Evolutionary conservation across 2,329 filamentous ascomycete species (phyloP).

Genomic region (Podosphaera fusca): DNA sequence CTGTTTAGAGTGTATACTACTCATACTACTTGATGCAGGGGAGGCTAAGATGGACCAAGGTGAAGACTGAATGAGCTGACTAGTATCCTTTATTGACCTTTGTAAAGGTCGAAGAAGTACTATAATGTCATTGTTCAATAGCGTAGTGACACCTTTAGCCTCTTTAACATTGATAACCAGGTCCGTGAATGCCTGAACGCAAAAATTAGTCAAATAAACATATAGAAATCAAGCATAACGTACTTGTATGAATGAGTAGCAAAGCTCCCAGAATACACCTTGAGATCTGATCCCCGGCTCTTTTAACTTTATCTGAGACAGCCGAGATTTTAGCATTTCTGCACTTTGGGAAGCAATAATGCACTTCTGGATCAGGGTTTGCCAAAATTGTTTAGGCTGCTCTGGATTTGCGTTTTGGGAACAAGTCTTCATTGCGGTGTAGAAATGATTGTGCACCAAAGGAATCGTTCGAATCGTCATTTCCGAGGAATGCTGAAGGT

Average conservation of each 20-base stretch:
- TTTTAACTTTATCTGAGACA: conserved; percentile 64
- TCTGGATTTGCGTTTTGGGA: conserved; percentile 35
- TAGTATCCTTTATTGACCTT: conserved; percentile 59
- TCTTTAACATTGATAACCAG: conserved; percentile 37
- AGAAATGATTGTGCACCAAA: conserved; percentile 42
- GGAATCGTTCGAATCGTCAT: conserved; percentile 51
- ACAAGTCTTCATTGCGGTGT: conserved; percentile 36
- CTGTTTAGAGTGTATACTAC: conserved; percentile 10
- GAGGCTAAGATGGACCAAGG: conserved; percentile 32
- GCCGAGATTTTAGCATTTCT: conserved; percentile 44
- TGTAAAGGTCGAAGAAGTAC: conserved; percentile 59
- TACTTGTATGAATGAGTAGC: conserved; percentile 44
- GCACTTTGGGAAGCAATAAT: conserved; percentile 48
- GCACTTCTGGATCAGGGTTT: conserved; percentile 47
- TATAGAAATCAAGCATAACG: conserved; percentile 1
- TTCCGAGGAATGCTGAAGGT: conserved; percentile 50
- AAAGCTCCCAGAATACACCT: conserved; percentile 40
- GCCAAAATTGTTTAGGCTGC: conserved; percentile 41
- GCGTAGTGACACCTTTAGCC: conserved; percentile 22
- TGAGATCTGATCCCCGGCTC: conserved; percentile 53
- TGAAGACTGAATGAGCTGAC: conserved; percentile 42
- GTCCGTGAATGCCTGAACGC: conserved; percentile 35
- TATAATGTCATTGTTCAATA: conserved; percentile 43
- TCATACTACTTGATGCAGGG: conserved; percentile 8
- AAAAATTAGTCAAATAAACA: conserved; percentile 4